Evolutionary conservation across 2,329 filamentous ascomycete genomes (phyloP).

Genomic region (Hypoxylon sp.): DNA sequence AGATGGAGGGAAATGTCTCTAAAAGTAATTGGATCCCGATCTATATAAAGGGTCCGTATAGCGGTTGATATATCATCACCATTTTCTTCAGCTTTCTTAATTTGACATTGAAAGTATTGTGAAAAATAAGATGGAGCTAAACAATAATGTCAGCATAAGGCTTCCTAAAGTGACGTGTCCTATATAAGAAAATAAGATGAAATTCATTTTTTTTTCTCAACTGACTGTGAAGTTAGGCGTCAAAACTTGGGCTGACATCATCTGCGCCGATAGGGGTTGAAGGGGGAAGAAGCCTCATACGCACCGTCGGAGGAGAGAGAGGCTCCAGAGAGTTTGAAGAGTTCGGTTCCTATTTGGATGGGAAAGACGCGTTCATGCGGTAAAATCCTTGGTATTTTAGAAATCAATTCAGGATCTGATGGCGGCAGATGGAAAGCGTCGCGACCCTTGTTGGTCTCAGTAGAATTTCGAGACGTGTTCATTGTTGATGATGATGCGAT

Average conservation of each 20-base stretch:
- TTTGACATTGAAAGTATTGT: slow-evolving; percentile 89
- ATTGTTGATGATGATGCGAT: slow-evolving; percentile 46
- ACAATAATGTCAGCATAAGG: slow-evolving; percentile 42
- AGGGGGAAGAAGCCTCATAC: slow-evolving; percentile 51
- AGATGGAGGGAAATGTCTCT: slow-evolving; percentile 90
- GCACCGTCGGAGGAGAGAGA: slow-evolving; percentile 80
- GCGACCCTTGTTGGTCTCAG: slow-evolving; percentile 51
- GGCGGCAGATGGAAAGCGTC: slow-evolving; percentile 51
- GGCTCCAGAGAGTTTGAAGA: slow-evolving; percentile 81
- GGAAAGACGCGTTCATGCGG: slow-evolving; percentile 82
- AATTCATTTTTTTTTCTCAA: slow-evolving; percentile 6
- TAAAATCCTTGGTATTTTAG: slow-evolving; percentile 70
- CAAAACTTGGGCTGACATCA: slow-evolving; percentile 31
- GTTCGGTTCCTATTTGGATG: slow-evolving; percentile 79
- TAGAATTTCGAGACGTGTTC: slow-evolving; percentile 51
- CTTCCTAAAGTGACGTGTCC: slow-evolving; percentile 20
- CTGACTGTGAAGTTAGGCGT: slow-evolving; percentile 8
- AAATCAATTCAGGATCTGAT: slow-evolving; percentile 56
- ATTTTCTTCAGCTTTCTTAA: slow-evolving; percentile 74
- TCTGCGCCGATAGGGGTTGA: slow-evolving; percentile 20
- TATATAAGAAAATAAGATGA: slow-evolving; percentile 1
- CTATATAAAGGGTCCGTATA: slow-evolving; percentile 91
- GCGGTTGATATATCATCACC: slow-evolving; percentile 65
- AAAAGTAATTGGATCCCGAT: slow-evolving; percentile 91
- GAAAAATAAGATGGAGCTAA: slow-evolving; percentile 96